A percentile compares a stretch with the other conserved stretches of the same genome.
These are phyloP conservation scores for Hydnomerulius pinastri DNA, from an alignment of 768 basidiomycete species.

Conservation along the genomic window DNA sequence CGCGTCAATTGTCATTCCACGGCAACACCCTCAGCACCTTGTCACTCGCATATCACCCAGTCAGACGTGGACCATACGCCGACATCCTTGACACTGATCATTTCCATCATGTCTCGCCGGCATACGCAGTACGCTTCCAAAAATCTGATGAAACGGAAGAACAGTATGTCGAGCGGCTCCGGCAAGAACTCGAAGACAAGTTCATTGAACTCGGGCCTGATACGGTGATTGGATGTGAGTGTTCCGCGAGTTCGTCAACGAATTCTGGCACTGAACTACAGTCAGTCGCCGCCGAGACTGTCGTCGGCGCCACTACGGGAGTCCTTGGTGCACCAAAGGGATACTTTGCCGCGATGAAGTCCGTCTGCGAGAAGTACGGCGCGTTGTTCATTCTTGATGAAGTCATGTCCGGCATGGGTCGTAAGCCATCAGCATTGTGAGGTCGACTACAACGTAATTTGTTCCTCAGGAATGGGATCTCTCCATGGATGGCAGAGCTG, in stretches of 20 bases:
- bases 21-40: conserved; percentile 80
- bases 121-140: conserved; percentile 82
- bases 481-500: conserved; percentile 85
- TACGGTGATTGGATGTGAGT: conserved; percentile 80
- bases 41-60: conserved; percentile 65
- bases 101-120: conserved; percentile 88
- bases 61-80: conserved; percentile 68
- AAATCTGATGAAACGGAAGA: conserved; percentile 69
- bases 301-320: conserved; percentile 85
- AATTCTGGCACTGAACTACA: neutral
- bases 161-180: conserved; percentile 75
- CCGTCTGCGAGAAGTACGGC: conserved; percentile 75
- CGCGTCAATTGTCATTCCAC: conserved; percentile 76
- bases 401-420: conserved; percentile 91
- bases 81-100: conserved; percentile 60
- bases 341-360: conserved; percentile 84
- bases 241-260: neutral
- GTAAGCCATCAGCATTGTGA: conserved; percentile 44
- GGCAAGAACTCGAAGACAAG: conserved; percentile 82
- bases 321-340: conserved; percentile 77
- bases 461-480: conserved; percentile 73
- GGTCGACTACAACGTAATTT: neutral
- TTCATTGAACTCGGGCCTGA: conserved; percentile 81
- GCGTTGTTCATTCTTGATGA: conserved; percentile 84
- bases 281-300: conserved; percentile 80